phyloP scores from a whole-genome alignment of 345 rosid species.

The Moringa oleifera region DNA sequence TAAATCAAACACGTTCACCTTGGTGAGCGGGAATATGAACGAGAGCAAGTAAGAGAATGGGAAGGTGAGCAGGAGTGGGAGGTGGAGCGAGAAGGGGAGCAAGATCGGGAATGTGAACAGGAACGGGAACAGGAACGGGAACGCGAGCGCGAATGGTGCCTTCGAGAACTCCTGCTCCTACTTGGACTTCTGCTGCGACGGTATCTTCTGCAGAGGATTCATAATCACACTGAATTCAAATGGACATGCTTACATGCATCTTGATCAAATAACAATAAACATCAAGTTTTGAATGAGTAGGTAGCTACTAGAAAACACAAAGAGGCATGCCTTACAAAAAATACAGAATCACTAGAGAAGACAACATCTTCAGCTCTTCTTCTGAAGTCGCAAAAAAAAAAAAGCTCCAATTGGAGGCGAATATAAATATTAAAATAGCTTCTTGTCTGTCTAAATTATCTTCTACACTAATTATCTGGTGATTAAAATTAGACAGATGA shows the following conservation, averaged over 20 bases:
- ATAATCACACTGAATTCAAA: background rate
- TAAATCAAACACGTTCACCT: conserved; percentile 34
- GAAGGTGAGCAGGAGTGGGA: conserved; percentile 39
- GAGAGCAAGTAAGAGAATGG: conserved; percentile 27
- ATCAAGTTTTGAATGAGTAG: background rate
- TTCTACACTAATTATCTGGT: too few relatives aligned
- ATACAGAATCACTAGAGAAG: background rate
- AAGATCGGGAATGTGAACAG: conserved; percentile 33
- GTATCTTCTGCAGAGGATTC: conserved; percentile 37
- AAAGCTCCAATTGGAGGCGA: too few relatives aligned
- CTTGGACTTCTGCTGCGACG: conserved; percentile 59
- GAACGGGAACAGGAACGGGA: conserved; percentile 42
- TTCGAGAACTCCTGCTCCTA: conserved; percentile 55
- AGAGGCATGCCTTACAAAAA: background rate
- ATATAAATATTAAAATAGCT: too few relatives aligned
- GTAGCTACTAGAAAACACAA: background rate
- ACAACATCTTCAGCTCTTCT: background rate
- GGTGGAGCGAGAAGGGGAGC: conserved; percentile 35
- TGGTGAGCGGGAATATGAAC: conserved; percentile 56
- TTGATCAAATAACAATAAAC: background rate
- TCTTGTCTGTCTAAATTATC: too few relatives aligned
- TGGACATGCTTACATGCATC: background rate
- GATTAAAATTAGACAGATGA: too few relatives aligned
- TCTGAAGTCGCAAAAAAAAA: too few relatives aligned
- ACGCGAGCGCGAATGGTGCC: conserved; percentile 40